Conservation (phyloP, 495 filamentous ascomycete species). For the Aspergillus carlsbadensis region DNA sequence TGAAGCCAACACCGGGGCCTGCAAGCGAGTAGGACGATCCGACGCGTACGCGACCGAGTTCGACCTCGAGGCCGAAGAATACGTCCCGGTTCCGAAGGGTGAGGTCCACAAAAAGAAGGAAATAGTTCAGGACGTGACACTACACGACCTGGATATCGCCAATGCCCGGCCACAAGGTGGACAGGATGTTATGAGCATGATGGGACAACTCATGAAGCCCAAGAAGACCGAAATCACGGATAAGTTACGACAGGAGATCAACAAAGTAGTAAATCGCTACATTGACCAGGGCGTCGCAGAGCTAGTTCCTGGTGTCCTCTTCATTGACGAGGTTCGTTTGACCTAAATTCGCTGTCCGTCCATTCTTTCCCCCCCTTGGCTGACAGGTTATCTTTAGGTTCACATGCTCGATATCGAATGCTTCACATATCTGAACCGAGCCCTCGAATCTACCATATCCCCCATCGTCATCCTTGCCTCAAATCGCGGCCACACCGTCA, state of each 20-base stretch:
- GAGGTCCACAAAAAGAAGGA: constrained; percentile 99
- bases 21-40: constrained; percentile 91
- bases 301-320: constrained; percentile 92
- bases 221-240: constrained; percentile 99
- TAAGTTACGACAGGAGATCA: constrained; percentile 91
- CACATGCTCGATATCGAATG: constrained; percentile 99
- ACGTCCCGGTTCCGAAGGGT: constrained; percentile 96
- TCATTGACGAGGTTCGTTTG: constrained; percentile 88
- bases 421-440: constrained; percentile 98
- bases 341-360: neutral
- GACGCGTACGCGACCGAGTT: constrained; percentile 98
- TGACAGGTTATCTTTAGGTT: constrained; percentile 51
- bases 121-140: constrained; percentile 97
- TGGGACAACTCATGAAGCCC: constrained; percentile 98
- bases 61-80: constrained; percentile 97
- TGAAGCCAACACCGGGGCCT: constrained; percentile 95
- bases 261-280: constrained; percentile 97
- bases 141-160: constrained; percentile 95
- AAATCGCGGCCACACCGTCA: constrained; percentile 87
- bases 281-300: constrained; percentile 98
- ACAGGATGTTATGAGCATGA: constrained; percentile 99
- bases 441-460: constrained; percentile 86
- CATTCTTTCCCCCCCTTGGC: neutral
- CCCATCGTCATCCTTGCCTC: constrained; percentile 97
- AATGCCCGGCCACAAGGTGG: constrained; percentile 93